phyloP scores from a whole-genome alignment of 2,329 filamentous ascomycete species.

The Cladosporium sp. region DNA sequence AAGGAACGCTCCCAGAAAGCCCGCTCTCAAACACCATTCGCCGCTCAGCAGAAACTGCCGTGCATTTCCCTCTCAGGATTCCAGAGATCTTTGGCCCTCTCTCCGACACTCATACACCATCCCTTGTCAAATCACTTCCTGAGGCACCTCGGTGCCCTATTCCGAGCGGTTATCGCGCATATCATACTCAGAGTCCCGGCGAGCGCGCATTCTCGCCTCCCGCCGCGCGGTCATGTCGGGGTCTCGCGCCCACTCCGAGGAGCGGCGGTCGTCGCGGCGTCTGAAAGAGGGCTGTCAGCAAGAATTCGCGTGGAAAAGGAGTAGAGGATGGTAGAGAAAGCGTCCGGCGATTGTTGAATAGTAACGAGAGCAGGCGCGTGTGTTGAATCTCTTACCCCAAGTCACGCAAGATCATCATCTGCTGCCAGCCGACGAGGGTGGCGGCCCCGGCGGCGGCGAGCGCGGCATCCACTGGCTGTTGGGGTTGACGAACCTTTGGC shows the following conservation, averaged over 20 bases:
- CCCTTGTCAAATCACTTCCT: no score
- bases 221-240: background rate
- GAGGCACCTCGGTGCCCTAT: background rate
- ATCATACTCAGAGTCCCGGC: background rate
- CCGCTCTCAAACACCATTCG: no score
- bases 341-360: no score
- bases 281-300: background rate
- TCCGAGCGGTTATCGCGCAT: background rate
- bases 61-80: no score
- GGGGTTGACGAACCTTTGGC: slow-evolving; percentile 23
- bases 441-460: slow-evolving; percentile 3
- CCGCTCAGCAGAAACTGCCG: no score
- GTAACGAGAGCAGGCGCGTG: background rate
- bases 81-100: no score
- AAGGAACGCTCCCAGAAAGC: no score
- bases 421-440: background rate
- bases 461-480: background rate
- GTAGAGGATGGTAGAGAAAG: background rate
- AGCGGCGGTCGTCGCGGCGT: slow-evolving; percentile 2
- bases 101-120: no score
- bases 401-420: background rate
- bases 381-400: slow-evolving; percentile 7
- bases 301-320: background rate
- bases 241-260: background rate
- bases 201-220: background rate